Evolutionary conservation across 2,329 filamentous ascomycete species (phyloP), one percentile per base, ranked within the genome.

Genomic region (Chrysosporium keratinophilum): DNA sequence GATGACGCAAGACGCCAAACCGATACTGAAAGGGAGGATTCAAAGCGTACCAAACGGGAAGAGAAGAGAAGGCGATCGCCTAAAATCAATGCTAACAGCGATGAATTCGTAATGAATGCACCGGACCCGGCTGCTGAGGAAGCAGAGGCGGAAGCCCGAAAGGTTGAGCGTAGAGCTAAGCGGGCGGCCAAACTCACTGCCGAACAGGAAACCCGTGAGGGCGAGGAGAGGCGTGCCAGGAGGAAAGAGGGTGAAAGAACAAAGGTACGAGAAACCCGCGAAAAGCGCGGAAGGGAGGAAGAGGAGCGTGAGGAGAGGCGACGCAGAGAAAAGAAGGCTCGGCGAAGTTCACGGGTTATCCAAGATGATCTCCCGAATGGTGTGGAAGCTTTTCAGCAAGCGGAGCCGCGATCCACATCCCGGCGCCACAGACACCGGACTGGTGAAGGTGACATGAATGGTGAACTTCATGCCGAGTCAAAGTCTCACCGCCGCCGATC

Each of bases 131-230:
- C 20, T 35, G 35, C 23, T 19, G 74, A 75, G 39, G 67, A 61
- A 20, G 73, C 73, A 51, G 71, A 77, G 2, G 80, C 82, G 14
- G 84, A 86, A 64, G 80, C 78, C 19, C 78, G 81, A 46, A 77
- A 77, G 43, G 80, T 79, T 31, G 81, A 81, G 54, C 80, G 83
- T n/a, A 78, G 77, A 54, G 76, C 80, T 1, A 77, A 74, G 50
- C 77, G 76, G 50, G 59, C 65, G 14, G 65, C 67, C 28, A 67
- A 65, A 45, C 65, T 69, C 31, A 69, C 62, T 10, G 62, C 66
- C 1, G 64, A 67, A 14, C 69, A 71, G 35, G 61, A 61, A 47
- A 56, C 62, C 6, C 66, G 65, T 5, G 67, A 70, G 52, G 63
- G 62, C 1, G 67, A 71, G 54, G 69, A 71, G 54, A 58, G 67